A percentile compares a stretch with the other conserved stretches of the same genome.
Conservation (phyloP, 345 rosid genomes). For the Aegle marmelos region DNA sequence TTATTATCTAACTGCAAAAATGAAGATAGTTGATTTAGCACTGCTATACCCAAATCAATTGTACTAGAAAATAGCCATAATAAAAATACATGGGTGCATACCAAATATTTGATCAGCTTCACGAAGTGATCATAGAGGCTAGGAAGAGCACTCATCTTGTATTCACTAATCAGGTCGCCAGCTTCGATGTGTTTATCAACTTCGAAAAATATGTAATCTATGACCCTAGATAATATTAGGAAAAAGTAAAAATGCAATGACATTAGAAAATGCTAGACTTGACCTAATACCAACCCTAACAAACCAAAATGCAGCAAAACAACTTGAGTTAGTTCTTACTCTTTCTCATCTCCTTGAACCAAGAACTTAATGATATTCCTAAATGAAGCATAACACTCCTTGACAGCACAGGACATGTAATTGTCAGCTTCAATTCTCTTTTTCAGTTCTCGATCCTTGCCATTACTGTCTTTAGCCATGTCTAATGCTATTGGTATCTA, state of each 20-base stretch:
- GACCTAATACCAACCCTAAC: conserved; percentile 11
- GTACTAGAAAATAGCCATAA: not conserved
- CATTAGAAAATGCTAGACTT: not conserved
- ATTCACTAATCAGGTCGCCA: conserved; percentile 43
- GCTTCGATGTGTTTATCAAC: conserved; percentile 53
- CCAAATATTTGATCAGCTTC: conserved; percentile 82
- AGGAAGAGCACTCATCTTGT: conserved; percentile 89
- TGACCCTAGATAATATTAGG: conserved; percentile 54
- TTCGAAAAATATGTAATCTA: conserved; percentile 53
- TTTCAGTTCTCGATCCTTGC: conserved; percentile 84
- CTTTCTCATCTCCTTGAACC: conserved; percentile 76
- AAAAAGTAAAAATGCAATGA: not conserved
- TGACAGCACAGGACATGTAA: conserved; percentile 92
- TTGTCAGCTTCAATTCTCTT: conserved; percentile 69
- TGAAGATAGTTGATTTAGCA: conserved; percentile 14
- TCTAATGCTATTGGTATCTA: conserved; percentile 98
- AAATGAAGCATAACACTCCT: conserved; percentile 95
- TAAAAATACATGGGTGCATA: conserved; percentile 27
- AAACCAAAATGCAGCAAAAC: not conserved
- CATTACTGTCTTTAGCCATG: conserved; percentile 98
- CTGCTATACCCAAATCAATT: not conserved
- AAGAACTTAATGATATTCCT: conserved; percentile 65
- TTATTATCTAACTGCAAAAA: conserved; percentile 66
- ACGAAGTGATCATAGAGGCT: conserved; percentile 80
- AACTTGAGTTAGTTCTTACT: conserved; percentile 46